A percentile compares a stretch with the other conserved stretches of the same genome.
These are phyloP conservation scores for peach (Prunus persica) DNA, from an alignment of 306 rosid species.

Conservation along the genomic window DNA sequence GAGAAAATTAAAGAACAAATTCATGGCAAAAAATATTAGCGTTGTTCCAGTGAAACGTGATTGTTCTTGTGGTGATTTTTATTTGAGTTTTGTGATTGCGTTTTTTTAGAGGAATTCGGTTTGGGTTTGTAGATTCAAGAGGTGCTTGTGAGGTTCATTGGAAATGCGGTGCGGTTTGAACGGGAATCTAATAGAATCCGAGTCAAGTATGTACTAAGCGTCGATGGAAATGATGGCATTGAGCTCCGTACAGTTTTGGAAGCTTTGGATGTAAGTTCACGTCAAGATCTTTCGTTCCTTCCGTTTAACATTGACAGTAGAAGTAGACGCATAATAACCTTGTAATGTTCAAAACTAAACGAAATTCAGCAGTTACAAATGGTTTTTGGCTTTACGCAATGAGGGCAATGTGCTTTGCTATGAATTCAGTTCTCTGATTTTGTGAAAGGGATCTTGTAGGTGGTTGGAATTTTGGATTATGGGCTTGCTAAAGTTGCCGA, in stretches of 20 bases:
- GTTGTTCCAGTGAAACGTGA: background rate
- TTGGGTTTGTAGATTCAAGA: slow-evolving; percentile 98
- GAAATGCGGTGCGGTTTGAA: slow-evolving; percentile 74
- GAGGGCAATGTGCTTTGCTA: background rate
- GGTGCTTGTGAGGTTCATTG: slow-evolving; percentile 68
- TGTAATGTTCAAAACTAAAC: background rate
- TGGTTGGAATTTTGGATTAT: slow-evolving; percentile 75
- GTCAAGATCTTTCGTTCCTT: slow-evolving; percentile 13
- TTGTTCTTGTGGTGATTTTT: slow-evolving; percentile 42
- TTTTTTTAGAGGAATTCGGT: slow-evolving; percentile 77
- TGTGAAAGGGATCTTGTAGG: slow-evolving; percentile 34
- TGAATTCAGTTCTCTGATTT: slow-evolving; percentile 7
- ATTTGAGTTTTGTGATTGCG: slow-evolving; percentile 61
- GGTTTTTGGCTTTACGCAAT: background rate
- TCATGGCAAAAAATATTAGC: background rate
- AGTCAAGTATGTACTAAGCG: slow-evolving; percentile 49
- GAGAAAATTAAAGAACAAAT: background rate
- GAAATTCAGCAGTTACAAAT: background rate
- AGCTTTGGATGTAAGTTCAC: slow-evolving; percentile 78
- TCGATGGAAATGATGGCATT: slow-evolving; percentile 38
- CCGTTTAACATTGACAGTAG: background rate
- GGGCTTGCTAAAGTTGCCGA: slow-evolving; percentile 92
- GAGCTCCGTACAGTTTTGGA: slow-evolving; percentile 65
- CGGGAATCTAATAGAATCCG: slow-evolving; percentile 44
- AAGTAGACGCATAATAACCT: background rate